Conservation (phyloP, 441 rosid genomes). For the Flueggea neowawraea region DNA sequence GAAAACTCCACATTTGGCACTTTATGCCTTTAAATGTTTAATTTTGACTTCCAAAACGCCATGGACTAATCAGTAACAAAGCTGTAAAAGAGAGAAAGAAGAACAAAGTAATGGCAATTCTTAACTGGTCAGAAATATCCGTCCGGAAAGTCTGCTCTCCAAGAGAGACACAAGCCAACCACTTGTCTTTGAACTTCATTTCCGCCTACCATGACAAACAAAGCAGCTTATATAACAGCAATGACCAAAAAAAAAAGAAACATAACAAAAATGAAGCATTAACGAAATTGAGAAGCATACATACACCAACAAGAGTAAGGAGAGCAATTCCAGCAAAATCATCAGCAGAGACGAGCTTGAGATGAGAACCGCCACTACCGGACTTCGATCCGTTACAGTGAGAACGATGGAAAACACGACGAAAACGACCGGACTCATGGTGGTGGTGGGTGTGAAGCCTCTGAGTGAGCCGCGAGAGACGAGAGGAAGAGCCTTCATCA, state of each 20-base stretch:
- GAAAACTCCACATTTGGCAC: no score
- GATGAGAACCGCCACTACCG: conserved; percentile 10
- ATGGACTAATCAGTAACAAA: neutral
- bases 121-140: conserved; percentile 63
- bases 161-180: conserved; percentile 88
- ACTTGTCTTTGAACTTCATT: conserved; percentile 77
- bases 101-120: no score
- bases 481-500: conserved; percentile 15
- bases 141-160: conserved; percentile 93
- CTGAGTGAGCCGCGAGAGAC: conserved; percentile 34
- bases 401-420: conserved; percentile 18
- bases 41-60: no score
- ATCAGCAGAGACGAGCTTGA: conserved; percentile 40
- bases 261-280: neutral
- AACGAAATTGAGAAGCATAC: neutral
- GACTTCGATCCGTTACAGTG: conserved; percentile 16
- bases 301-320: conserved; percentile 62
- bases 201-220: conserved; percentile 63
- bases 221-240: neutral
- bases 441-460: conserved; percentile 40
- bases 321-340: conserved; percentile 90
- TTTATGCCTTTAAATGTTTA: no score
- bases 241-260: neutral
- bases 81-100: conserved; percentile 5
- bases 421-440: conserved; percentile 9